phyloP scores from a whole-genome alignment of 805 yeast species.

The Wickerhamomyces canadensis region DNA sequence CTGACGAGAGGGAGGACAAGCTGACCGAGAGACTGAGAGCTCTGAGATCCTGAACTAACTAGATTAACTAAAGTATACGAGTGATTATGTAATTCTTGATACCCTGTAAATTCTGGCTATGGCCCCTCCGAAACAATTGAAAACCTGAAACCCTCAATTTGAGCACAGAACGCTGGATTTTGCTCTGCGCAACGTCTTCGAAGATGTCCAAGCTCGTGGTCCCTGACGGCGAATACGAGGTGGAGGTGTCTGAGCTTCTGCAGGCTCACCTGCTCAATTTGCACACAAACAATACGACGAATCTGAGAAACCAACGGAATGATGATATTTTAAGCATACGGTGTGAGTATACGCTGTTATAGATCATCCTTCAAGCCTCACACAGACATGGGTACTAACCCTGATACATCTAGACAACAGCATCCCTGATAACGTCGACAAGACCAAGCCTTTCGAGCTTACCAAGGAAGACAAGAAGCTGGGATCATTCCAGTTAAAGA shows the following conservation, averaged over 20 bases:
- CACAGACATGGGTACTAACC: neutral
- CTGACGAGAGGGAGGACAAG: constrained; percentile 77
- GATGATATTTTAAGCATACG: constrained; percentile 19
- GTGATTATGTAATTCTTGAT: neutral
- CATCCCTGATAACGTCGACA: constrained; percentile 14
- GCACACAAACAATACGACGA: constrained; percentile 1
- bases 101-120: no score
- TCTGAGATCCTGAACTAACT: constrained; percentile 41
- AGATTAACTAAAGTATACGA: neutral
- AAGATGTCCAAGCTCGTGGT: constrained; percentile 5
- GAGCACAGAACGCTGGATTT: no score
- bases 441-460: constrained; percentile 9
- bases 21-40: constrained; percentile 88
- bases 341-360: no score
- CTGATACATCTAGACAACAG: constrained; percentile 7
- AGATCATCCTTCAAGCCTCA: neutral
- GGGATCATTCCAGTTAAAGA: constrained; percentile 12
- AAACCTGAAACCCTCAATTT: no score
- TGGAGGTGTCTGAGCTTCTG: constrained; percentile 16
- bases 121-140: no score
- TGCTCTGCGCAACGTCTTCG: neutral
- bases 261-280: constrained; percentile 4
- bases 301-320: constrained; percentile 2
- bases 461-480: constrained; percentile 1
- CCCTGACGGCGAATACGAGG: constrained; percentile 23